Base-by-base conservation (phyloP, 768 basidiomycete genomes). In the Termitomyces sp. region DNA sequence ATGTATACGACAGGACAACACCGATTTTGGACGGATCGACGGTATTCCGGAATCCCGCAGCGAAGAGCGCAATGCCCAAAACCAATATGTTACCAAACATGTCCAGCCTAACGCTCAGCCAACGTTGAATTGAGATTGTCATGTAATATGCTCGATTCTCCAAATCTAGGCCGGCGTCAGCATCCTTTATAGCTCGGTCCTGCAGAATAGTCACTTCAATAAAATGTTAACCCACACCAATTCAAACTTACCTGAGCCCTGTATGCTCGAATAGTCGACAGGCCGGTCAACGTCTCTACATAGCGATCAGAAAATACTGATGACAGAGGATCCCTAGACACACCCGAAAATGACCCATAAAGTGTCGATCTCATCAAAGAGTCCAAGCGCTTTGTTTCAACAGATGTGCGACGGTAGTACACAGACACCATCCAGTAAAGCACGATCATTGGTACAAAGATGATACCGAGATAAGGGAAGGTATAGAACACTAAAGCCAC, bases 61-160 rank as follows among this genome's bases (percentile, higher is more conserved):
- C 87, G 64, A 90, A 89, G 13, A 91, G 69, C 1, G 77, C 83
- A 47, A 92, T 88, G 1, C 87, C 86, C 36, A 91, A 75, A 26
- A 91, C 77, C 10, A 91, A 72, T 8, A 83, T 58, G 65, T 87
- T 87, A 1, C 83, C 86, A 33, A 88, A 80, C 32, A 88, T 70
- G 57, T 90, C 87, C 1, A 91, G 75, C 18, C 88, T 76, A 10
- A 87, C 68, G 2, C 77, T 75, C 1, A 88, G 74, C 85, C 86
- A 89, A 48, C 82, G 73, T 65, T 88, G 86, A 54, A 87, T 83
- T 3, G 80, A 73, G 46, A 87, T 75, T 0, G 82, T 84, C 77
- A 87, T 84, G 58, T 81, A 80, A 66, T 84, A 85, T 0, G 87
- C 86, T 56, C 81, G 70, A 63, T 87, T 85, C 63, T 87, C 79